Evolutionary conservation across 2,329 filamentous ascomycete species (phyloP).

Genomic region (Cladophialophora exuberans): DNA sequence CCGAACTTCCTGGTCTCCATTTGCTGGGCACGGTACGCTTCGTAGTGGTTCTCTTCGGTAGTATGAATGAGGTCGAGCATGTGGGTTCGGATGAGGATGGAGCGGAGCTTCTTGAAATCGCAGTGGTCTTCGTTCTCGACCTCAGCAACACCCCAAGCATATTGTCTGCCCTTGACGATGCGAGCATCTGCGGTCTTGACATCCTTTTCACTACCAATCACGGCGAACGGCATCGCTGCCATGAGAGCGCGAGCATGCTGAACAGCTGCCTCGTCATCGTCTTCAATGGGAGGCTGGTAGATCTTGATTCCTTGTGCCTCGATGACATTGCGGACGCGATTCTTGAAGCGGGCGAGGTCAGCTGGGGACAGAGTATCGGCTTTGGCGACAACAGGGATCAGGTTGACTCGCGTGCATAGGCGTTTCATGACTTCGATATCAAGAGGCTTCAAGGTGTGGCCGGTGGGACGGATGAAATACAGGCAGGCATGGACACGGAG

Average conservation of each 20-base stretch:
- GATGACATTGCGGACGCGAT: slow-evolving; percentile 89
- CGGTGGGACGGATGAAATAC: slow-evolving; percentile 98
- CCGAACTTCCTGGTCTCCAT: slow-evolving; percentile 99
- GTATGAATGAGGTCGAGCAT: slow-evolving; percentile 99
- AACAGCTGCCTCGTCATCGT: slow-evolving; percentile 95
- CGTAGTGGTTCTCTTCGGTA: slow-evolving; percentile 98
- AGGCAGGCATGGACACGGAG: slow-evolving; percentile 97
- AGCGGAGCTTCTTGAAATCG: slow-evolving; percentile 99
- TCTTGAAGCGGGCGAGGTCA: slow-evolving; percentile 93
- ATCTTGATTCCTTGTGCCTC: slow-evolving; percentile 99
- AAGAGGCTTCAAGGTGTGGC: slow-evolving; percentile 96
- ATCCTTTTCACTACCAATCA: slow-evolving; percentile 99
- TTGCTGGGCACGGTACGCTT: slow-evolving; percentile 97
- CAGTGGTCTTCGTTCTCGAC: slow-evolving; percentile 99
- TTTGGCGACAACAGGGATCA: slow-evolving; percentile 98
- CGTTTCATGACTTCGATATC: slow-evolving; percentile 99
- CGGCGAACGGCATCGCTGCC: slow-evolving; percentile 96
- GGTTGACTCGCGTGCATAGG: slow-evolving; percentile 94
- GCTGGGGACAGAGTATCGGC: slow-evolving; percentile 93
- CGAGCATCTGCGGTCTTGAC: slow-evolving; percentile 95
- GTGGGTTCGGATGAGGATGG: slow-evolving; percentile 97
- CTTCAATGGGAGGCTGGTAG: slow-evolving; percentile 96
- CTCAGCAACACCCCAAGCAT: slow-evolving; percentile 98
- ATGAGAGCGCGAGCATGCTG: slow-evolving; percentile 93
- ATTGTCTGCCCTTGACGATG: slow-evolving; percentile 98